Percentiles rank a stretch among this genome's conserved stretches.
Evolutionary conservation across 805 yeast species (phyloP).

Genomic region (Candida corydali): DNA sequence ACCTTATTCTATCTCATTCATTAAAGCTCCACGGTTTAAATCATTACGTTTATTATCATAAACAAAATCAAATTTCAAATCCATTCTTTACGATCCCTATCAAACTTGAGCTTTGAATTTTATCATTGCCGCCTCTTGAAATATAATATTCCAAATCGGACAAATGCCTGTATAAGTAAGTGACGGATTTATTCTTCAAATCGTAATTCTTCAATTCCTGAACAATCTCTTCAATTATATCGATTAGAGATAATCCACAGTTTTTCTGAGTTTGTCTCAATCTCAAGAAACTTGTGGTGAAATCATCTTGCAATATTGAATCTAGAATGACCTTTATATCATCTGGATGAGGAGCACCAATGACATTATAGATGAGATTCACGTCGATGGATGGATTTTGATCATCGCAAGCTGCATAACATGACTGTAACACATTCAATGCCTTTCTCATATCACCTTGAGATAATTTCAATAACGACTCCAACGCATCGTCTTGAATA

Average conservation of each 20-base stretch:
- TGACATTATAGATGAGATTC: slow-evolving; percentile 84
- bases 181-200: slow-evolving; percentile 57
- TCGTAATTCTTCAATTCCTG: slow-evolving; percentile 68
- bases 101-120: slow-evolving; percentile 83
- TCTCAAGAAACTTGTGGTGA: slow-evolving; percentile 72
- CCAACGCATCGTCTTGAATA: slow-evolving; percentile 55
- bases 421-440: slow-evolving; percentile 88
- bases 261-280: slow-evolving; percentile 58
- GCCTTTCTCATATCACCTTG: slow-evolving; percentile 97
- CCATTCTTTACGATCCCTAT: slow-evolving; percentile 80
- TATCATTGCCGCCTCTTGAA: slow-evolving; percentile 88
- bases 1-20: too few species aligned
- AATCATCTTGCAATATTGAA: slow-evolving; percentile 79
- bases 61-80: slow-evolving; percentile 45
- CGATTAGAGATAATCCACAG: slow-evolving; percentile 89
- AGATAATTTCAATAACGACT: slow-evolving; percentile 66
- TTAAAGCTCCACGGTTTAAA: too few species aligned
- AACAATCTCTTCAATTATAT: slow-evolving; percentile 72
- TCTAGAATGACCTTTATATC: slow-evolving; percentile 75
- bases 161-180: slow-evolving; percentile 61
- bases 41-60: too few species aligned
- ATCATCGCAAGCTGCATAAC: slow-evolving; percentile 64
- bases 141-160: slow-evolving; percentile 90
- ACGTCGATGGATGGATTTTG: slow-evolving; percentile 55
- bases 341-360: slow-evolving; percentile 91